phyloP scores from a whole-genome alignment of 768 basidiomycete genomes.

The Mycena indigotica region DNA sequence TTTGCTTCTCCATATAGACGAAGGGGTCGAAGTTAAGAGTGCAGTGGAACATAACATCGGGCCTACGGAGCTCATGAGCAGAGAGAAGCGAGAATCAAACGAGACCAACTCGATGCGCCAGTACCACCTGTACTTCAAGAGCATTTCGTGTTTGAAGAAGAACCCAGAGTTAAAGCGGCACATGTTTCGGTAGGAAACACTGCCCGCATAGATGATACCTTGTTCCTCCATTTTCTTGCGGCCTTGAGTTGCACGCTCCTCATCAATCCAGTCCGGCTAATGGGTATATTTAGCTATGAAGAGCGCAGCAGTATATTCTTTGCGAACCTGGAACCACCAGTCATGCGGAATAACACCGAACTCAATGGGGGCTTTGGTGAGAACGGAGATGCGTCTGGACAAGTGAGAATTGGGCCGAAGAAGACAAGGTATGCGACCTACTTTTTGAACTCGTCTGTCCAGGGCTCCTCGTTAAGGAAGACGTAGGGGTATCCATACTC shows the following conservation, averaged over 20 bases:
- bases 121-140: slow-evolving; percentile 72
- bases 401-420: neutral
- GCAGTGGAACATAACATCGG: slow-evolving; percentile 75
- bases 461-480: slow-evolving; percentile 82
- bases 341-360: slow-evolving; percentile 70
- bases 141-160: slow-evolving; percentile 74
- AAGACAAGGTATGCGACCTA: slow-evolving; percentile 32
- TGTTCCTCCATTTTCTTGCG: slow-evolving; percentile 64
- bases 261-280: slow-evolving; percentile 69
- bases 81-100: neutral
- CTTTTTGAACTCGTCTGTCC: slow-evolving; percentile 77
- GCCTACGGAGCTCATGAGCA: slow-evolving; percentile 25
- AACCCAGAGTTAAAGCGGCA: slow-evolving; percentile 73
- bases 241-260: slow-evolving; percentile 56
- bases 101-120: slow-evolving; percentile 69
- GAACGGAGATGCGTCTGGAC: slow-evolving; percentile 31
- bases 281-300: neutral
- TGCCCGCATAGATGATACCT: slow-evolving; percentile 46
- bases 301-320: neutral
- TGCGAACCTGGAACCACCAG: slow-evolving; percentile 59
- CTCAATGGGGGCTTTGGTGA: slow-evolving; percentile 35
- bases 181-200: slow-evolving; percentile 61
- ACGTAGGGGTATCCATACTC: slow-evolving; percentile 81
- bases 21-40: slow-evolving; percentile 69
- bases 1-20: slow-evolving; percentile 67